Percentiles rank a stretch among this genome's conserved stretches.
Conservation (phyloP, 202 grass and related monocot genomes). For the Miscanthus sacchariflorus region DNA sequence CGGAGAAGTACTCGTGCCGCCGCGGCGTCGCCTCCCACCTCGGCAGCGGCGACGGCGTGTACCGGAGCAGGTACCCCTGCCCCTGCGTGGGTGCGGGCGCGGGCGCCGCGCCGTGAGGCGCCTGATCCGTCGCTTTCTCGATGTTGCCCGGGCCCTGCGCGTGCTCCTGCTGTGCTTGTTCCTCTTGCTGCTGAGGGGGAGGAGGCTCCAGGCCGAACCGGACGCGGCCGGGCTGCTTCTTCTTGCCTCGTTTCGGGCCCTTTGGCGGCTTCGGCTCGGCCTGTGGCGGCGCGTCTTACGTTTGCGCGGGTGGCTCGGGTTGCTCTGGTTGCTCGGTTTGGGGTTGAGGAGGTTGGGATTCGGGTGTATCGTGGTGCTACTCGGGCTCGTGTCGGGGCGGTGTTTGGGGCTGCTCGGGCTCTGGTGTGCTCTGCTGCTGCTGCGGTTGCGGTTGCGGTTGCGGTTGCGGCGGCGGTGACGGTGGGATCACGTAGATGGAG, state of each 20-base stretch:
- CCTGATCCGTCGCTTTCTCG: neutral
- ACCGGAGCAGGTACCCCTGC: conserved; percentile 50
- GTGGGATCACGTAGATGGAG: conserved; percentile 62
- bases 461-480: conserved; percentile 16
- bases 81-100: neutral
- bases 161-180: neutral
- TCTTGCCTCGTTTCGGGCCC: conserved; percentile 47
- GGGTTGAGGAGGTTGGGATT: neutral
- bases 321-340: neutral
- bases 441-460: neutral
- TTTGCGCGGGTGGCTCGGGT: conserved; percentile 6
- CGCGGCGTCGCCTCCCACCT: conserved; percentile 74
- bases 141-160: neutral
- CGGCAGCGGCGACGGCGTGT: conserved; percentile 84
- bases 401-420: neutral
- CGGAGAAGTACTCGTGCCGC: conserved; percentile 87
- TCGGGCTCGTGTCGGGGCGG: conserved; percentile 17
- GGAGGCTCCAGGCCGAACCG: conserved; percentile 44
- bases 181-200: neutral
- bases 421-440: conserved; percentile 4
- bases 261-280: conserved; percentile 23
- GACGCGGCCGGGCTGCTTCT: conserved; percentile 38
- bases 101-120: neutral
- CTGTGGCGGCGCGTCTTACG: neutral
- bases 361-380: conserved; percentile 9